Percentiles rank a stretch among this genome's conserved stretches.
These are phyloP conservation scores for Pythium apleroticum DNA, from an alignment of 352 stramenopile species.

Conservation along the genomic window DNA sequence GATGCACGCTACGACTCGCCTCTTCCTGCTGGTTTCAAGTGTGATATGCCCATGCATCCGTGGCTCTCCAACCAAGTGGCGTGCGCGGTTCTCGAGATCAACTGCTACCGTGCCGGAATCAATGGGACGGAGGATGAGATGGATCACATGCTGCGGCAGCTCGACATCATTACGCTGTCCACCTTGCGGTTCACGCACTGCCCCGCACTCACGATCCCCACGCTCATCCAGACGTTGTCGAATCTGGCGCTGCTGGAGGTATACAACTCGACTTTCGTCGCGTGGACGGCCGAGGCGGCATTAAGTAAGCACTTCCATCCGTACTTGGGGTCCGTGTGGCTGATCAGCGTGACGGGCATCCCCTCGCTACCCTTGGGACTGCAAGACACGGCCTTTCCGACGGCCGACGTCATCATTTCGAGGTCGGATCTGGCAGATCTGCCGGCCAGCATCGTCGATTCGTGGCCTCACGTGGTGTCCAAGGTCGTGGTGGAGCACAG, in stretches of 20 bases:
- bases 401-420: slow-evolving; percentile 5
- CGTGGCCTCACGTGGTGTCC: slow-evolving; percentile 6
- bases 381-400: not conserved
- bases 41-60: slow-evolving; percentile 10
- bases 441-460: slow-evolving; percentile 2
- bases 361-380: slow-evolving; percentile 1
- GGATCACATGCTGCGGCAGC: not conserved
- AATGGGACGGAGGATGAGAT: not conserved
- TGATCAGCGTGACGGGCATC: slow-evolving; percentile 9
- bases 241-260: slow-evolving; percentile 20
- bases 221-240: not conserved
- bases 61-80: not conserved
- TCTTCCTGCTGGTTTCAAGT: slow-evolving; percentile 2
- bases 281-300: slow-evolving; percentile 14
- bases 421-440: slow-evolving; percentile 10
- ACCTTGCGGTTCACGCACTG: slow-evolving; percentile 22
- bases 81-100: slow-evolving; percentile 19
- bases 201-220: slow-evolving; percentile 6
- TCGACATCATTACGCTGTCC: not conserved
- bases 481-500: slow-evolving; percentile 17
- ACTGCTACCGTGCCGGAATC: slow-evolving; percentile 19
- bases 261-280: slow-evolving; percentile 21
- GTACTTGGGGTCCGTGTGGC: slow-evolving; percentile 2
- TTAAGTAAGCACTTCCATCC: slow-evolving; percentile 1
- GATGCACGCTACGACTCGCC: not conserved